These are phyloP conservation scores for Endoconidiophora laricicola DNA, from an alignment of 2,329 filamentous ascomycete species.

Conservation along the genomic window DNA sequence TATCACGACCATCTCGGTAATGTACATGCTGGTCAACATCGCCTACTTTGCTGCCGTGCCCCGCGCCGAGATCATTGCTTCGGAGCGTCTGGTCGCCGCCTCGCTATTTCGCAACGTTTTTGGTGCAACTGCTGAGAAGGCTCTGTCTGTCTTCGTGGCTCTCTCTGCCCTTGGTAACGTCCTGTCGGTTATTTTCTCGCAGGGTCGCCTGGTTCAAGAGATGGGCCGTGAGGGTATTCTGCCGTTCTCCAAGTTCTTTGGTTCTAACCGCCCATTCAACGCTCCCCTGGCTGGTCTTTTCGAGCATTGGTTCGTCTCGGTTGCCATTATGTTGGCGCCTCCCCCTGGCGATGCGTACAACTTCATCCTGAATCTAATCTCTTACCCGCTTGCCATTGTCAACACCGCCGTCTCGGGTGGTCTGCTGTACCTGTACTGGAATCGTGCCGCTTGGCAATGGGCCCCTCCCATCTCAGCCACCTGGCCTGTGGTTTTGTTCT, in stretches of 20 bases:
- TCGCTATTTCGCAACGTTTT: slow-evolving; percentile 40
- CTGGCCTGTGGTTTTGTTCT: slow-evolving; percentile 38
- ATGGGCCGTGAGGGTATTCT: slow-evolving; percentile 50
- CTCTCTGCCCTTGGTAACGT: slow-evolving; percentile 53
- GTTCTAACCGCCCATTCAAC: slow-evolving; percentile 47
- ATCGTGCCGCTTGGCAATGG: slow-evolving; percentile 32
- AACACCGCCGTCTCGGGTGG: slow-evolving; percentile 37
- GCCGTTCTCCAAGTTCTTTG: slow-evolving; percentile 45
- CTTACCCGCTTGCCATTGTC: slow-evolving; percentile 44
- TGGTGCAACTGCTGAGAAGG: slow-evolving; percentile 36
- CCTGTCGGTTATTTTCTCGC: slow-evolving; percentile 50
- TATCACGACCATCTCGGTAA: slow-evolving; percentile 37
- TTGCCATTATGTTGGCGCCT: slow-evolving; percentile 49
- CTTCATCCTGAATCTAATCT: slow-evolving; percentile 46
- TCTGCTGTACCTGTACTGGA: slow-evolving; percentile 36
- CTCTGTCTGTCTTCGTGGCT: slow-evolving; percentile 48
- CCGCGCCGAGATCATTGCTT: slow-evolving; percentile 34
- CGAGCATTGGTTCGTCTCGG: slow-evolving; percentile 46
- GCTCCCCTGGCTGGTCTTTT: slow-evolving; percentile 44
- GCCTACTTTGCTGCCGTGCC: slow-evolving; percentile 47
- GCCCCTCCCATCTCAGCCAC: slow-evolving; percentile 37
- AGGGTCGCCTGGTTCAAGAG: slow-evolving; percentile 49
- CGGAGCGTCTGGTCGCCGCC: slow-evolving; percentile 35
- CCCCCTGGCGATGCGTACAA: slow-evolving; percentile 52
- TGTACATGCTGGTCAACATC: slow-evolving; percentile 52